Conservation (phyloP, 2,329 filamentous ascomycete species). For the Phialemoniopsis sp. region DNA sequence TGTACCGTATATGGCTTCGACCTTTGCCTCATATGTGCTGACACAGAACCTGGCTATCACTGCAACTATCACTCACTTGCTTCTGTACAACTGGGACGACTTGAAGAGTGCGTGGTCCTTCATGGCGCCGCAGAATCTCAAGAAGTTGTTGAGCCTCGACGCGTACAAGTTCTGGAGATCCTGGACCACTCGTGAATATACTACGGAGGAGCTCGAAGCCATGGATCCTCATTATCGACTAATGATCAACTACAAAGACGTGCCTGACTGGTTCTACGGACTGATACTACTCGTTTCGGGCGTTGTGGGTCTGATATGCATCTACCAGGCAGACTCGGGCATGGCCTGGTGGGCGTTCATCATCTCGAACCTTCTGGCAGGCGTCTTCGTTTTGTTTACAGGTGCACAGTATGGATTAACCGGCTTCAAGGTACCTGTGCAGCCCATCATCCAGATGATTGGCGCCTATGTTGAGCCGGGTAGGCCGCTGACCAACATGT, state of each 20-base stretch:
- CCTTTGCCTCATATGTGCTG: slow-evolving; percentile 33
- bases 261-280: slow-evolving; percentile 12
- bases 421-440: slow-evolving; percentile 33
- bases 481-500: slow-evolving; percentile 35
- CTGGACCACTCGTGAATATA: slow-evolving; percentile 5
- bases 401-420: slow-evolving; percentile 29
- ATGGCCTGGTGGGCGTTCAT: slow-evolving; percentile 38
- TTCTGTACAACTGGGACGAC: slow-evolving; percentile 11
- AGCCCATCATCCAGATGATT: slow-evolving; percentile 37
- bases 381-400: slow-evolving; percentile 31
- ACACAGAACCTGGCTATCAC: slow-evolving; percentile 40
- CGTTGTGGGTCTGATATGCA: slow-evolving; percentile 28
- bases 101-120: slow-evolving; percentile 10
- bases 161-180: slow-evolving; percentile 4
- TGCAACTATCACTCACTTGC: slow-evolving; percentile 35
- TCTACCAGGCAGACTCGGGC: slow-evolving; percentile 28
- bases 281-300: slow-evolving; percentile 25
- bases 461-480: slow-evolving; percentile 40
- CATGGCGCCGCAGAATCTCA: slow-evolving; percentile 4
- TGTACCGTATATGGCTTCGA: slow-evolving; percentile 33
- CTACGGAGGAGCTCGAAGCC: slow-evolving; percentile 12
- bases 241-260: slow-evolving; percentile 11
- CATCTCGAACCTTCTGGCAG: slow-evolving; percentile 26
- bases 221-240: slow-evolving; percentile 24
- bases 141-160: slow-evolving; percentile 3